Conservation (phyloP, 768 basidiomycete species). For the Tulasnella sp. region DNA sequence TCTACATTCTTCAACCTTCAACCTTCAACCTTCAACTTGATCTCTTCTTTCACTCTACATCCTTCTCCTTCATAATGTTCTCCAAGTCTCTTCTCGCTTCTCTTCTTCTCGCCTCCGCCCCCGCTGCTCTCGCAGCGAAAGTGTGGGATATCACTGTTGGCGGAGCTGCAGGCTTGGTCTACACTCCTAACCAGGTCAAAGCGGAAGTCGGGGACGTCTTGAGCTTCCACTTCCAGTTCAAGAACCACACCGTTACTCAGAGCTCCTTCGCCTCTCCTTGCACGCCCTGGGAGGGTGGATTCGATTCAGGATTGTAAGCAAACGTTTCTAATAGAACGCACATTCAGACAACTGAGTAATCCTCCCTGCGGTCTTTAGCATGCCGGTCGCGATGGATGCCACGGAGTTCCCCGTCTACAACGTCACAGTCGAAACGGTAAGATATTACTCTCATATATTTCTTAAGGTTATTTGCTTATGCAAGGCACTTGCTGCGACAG, state of each 20-base stretch:
- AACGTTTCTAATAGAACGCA: background rate
- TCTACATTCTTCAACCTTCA: background rate
- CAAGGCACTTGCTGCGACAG: conserved; percentile 31
- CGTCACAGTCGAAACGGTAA: conserved; percentile 25
- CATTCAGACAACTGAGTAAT: background rate
- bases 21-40: background rate
- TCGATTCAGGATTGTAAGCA: conserved; percentile 58
- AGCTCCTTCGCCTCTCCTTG: conserved; percentile 53
- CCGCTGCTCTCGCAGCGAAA: background rate
- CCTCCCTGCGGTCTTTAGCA: background rate
- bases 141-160: conserved; percentile 25
- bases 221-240: conserved; percentile 50
- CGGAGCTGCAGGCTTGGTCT: conserved; percentile 23
- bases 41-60: background rate
- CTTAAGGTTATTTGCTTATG: background rate
- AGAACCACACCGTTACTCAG: conserved; percentile 58
- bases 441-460: conserved; percentile 22
- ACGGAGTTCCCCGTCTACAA: conserved; percentile 21
- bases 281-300: conserved; percentile 41
- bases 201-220: conserved; percentile 46
- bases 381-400: conserved; percentile 17
- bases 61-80: background rate
- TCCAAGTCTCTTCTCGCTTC: background rate
- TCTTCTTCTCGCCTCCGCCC: background rate
- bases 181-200: conserved; percentile 20